Evolutionary conservation across 176 grass and related monocot genomes (phyloP), one percentile per base, ranked within the genome.

Genomic region (Lolium multiflorum): DNA sequence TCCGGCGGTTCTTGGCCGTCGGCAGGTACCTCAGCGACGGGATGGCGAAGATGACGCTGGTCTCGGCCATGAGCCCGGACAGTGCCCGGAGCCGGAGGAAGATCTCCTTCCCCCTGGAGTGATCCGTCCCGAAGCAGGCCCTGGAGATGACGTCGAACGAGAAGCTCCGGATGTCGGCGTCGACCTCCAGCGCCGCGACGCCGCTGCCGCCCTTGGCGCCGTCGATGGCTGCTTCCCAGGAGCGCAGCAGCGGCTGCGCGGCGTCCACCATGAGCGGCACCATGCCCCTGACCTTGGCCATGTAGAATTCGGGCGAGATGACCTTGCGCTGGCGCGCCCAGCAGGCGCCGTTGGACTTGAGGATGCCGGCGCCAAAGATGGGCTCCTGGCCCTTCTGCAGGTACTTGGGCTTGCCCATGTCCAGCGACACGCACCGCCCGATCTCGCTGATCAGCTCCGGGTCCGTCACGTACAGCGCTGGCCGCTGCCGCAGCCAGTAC

Each of bases 271-370:
- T 98, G 41, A 90, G 48, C 2, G 48, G 68, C 56, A 96, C 82
- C 96, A 98, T 94, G 26, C 18, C 75, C 93, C 80, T 94, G 9
- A 99, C 87, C 66, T 87, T 92, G 55, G 85, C 87, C 90, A 89
- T 83, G 89, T 89, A 96, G 76, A 99, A 99, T 65, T 99, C 90
- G 14, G 97, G 92, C 11, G 97, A 88, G 74, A 99, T 96, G 74
- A 91, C 77, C 77, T 90, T 94, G 44, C 97, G 90, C 76, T 99
- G 97, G 64, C 82, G 87, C 31, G 87, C 88, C 94, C 97, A 99
- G 1, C 71, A 48, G 15, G 62, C 48, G 55, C 97, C 97, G 76
- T 92, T 99, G 25, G 94, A 82, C 81, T 94, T 99, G 25, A 96
- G 85, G 46, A 99, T 90, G 31, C 97, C 97, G 52, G 76, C 69